These are phyloP conservation scores for Ilex aquifolium DNA, from an alignment of 257 asterid species.

Conservation along the genomic window DNA sequence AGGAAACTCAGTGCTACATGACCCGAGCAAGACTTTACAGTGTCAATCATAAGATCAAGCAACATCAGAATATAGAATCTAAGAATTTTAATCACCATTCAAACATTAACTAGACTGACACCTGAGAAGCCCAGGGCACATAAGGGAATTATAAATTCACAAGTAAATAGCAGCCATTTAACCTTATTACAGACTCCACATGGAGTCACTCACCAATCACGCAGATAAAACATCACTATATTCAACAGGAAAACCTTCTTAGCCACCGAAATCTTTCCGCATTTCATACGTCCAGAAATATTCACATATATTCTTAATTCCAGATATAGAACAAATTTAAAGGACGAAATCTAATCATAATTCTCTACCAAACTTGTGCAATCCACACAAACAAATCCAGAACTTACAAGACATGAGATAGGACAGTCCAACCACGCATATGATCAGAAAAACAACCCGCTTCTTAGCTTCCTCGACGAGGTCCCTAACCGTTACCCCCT, in stretches of 20 bases:
- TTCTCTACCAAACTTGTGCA: too few species aligned
- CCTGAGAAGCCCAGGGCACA: background rate
- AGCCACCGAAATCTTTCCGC: constrained; percentile 2
- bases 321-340: background rate
- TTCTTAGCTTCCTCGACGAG: constrained; percentile 50
- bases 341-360: too few species aligned
- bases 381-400: too few species aligned
- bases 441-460: constrained; percentile 37
- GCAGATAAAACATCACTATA: background rate
- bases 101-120: background rate
- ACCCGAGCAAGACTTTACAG: too few species aligned
- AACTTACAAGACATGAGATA: constrained; percentile 49
- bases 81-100: too few species aligned
- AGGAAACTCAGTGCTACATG: too few species aligned
- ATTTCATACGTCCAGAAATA: too few species aligned
- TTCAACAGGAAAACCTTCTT: background rate
- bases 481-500: constrained; percentile 31
- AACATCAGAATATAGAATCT: too few species aligned
- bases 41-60: too few species aligned
- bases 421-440: constrained; percentile 44
- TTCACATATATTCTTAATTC: too few species aligned
- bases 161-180: too few species aligned
- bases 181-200: background rate
- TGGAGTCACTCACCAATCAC: background rate
- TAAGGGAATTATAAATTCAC: too few species aligned